Evolutionary conservation across 106 monocot species (phyloP).

Genomic region (Vanilla planifolia): DNA sequence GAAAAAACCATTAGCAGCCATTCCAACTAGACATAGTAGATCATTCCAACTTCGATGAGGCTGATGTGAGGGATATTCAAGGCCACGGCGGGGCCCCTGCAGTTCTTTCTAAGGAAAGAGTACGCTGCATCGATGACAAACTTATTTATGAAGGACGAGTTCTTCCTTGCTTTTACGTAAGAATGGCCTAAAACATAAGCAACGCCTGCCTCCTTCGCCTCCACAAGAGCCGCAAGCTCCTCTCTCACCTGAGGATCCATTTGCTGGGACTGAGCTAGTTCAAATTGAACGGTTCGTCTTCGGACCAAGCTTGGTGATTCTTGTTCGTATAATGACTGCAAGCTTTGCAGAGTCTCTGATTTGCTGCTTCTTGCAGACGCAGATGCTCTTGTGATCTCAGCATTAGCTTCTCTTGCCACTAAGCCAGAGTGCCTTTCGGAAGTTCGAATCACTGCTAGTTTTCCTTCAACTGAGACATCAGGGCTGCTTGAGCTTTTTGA

Average conservation of each 20-base stretch:
- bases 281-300: constrained; percentile 48
- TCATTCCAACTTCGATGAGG: constrained; percentile 82
- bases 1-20: too few species aligned
- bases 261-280: constrained; percentile 24
- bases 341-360: constrained; percentile 1
- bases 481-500: constrained; percentile 3
- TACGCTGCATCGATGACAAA: constrained; percentile 67
- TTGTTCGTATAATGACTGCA: constrained; percentile 38
- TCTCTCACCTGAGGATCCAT: constrained; percentile 45
- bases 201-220: constrained; percentile 70
- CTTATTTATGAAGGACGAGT: constrained; percentile 66
- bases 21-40: constrained; percentile 76
- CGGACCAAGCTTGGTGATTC: constrained; percentile 36
- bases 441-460: constrained; percentile 34
- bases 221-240: constrained; percentile 43
- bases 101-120: constrained; percentile 75
- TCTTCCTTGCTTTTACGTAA: constrained; percentile 63
- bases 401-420: constrained; percentile 11
- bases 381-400: constrained; percentile 11
- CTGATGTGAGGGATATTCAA: constrained; percentile 82
- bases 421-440: constrained; percentile 15
- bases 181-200: constrained; percentile 79
- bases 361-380: constrained; percentile 6
- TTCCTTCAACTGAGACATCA: constrained; percentile 25
- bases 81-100: constrained; percentile 67